Percentiles rank a stretch among this genome's conserved stretches.
Conservation (phyloP, 2,329 filamentous ascomycete species). For the Emmonsia crescens region DNA sequence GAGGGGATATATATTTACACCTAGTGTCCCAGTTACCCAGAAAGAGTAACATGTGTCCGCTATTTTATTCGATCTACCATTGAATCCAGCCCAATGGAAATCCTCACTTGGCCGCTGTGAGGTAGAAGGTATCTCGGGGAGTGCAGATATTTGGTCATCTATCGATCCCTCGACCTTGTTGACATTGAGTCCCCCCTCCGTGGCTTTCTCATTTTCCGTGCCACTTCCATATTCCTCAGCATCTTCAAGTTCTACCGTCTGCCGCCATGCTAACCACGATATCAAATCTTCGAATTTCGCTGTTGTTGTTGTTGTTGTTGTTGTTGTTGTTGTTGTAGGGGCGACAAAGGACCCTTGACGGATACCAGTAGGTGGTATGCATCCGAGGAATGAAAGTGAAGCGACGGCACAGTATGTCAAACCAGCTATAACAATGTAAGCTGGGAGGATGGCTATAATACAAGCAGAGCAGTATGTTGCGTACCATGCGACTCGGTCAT, state of each 20-base stretch:
- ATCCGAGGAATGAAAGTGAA: slow-evolving; percentile 64
- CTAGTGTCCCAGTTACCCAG: slow-evolving; percentile 65
- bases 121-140: slow-evolving; percentile 19
- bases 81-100: slow-evolving; percentile 60
- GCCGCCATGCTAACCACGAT: slow-evolving; percentile 52
- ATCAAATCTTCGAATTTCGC: slow-evolving; percentile 28
- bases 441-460: not conserved
- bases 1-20: slow-evolving; percentile 23
- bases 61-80: slow-evolving; percentile 81
- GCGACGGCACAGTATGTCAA: slow-evolving; percentile 83
- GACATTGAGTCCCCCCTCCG: not conserved
- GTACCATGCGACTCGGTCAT: slow-evolving; percentile 74
- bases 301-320: too few relatives aligned
- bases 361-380: slow-evolving; percentile 36
- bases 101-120: slow-evolving; percentile 15
- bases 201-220: slow-evolving; percentile 22
- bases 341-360: slow-evolving; percentile 20
- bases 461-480: slow-evolving; percentile 17
- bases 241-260: slow-evolving; percentile 48
- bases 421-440: slow-evolving; percentile 48
- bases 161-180: not conserved
- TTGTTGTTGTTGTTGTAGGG: slow-evolving; percentile 19
- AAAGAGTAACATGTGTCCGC: slow-evolving; percentile 94
- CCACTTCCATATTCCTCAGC: slow-evolving; percentile 35
- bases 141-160: slow-evolving; percentile 18